Evolutionary conservation across 2,329 filamentous ascomycete species (phyloP).

Genomic region (Clarireedia homoeocarpa): DNA sequence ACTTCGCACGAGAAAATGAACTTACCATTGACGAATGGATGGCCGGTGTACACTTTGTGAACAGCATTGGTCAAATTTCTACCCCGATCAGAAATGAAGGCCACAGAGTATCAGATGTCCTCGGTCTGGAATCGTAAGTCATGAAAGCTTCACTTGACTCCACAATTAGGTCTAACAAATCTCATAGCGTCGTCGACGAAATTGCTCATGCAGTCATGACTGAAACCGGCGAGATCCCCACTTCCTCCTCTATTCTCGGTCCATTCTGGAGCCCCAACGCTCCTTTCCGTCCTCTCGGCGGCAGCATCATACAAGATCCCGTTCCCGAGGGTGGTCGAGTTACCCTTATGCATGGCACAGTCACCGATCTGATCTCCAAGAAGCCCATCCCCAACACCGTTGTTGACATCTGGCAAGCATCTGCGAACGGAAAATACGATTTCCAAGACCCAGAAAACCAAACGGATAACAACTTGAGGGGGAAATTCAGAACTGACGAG

Average conservation of each 20-base stretch:
- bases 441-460: slow-evolving; percentile 55
- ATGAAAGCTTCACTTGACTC: neutral
- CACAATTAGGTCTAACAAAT: neutral
- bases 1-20: slow-evolving; percentile 71
- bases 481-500: slow-evolving; percentile 50
- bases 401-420: slow-evolving; percentile 60
- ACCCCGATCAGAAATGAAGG: slow-evolving; percentile 65
- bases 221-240: slow-evolving; percentile 17
- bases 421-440: slow-evolving; percentile 49
- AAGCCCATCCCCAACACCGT: slow-evolving; percentile 36
- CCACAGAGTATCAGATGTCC: slow-evolving; percentile 63
- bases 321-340: slow-evolving; percentile 45
- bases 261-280: slow-evolving; percentile 76
- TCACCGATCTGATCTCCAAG: slow-evolving; percentile 35
- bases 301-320: slow-evolving; percentile 48
- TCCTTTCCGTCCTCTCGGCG: slow-evolving; percentile 61
- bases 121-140: slow-evolving; percentile 64
- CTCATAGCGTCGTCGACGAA: slow-evolving; percentile 52
- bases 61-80: slow-evolving; percentile 60
- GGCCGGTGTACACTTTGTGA: slow-evolving; percentile 65
- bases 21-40: slow-evolving; percentile 73
- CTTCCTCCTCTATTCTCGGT: slow-evolving; percentile 67
- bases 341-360: slow-evolving; percentile 49
- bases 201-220: slow-evolving; percentile 22
- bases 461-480: slow-evolving; percentile 51